Evolutionary conservation across 495 filamentous ascomycete genomes (phyloP), one percentile per base, ranked within the genome.

Genomic region (Aspergillus affinis): DNA sequence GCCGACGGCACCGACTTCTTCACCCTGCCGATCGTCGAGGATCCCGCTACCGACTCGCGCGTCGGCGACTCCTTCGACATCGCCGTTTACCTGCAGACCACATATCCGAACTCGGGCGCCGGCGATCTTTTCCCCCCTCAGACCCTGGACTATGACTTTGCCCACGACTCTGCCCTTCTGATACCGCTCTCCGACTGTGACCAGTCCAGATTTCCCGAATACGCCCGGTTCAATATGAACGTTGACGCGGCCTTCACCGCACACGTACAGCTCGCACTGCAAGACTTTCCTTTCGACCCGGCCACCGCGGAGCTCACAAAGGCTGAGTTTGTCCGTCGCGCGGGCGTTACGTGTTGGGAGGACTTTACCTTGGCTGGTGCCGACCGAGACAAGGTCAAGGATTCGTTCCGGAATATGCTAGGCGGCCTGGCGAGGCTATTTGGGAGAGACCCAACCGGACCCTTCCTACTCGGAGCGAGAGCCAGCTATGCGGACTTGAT

Each of bases 41-140:
- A 88, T 65, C 61, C 73, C 4, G 13, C 56, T n/a, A 82, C 81
- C 1, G 58, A 59, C 49, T 54, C 62, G 0, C 20, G 66, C 1
- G 30, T 88, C n/a, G 83, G 86, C 52, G 83, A 88, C 74, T 83
- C 85, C 6, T 84, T 87, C 71, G 82, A 87, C 48, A 86, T 88
- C 61, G 82, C 86, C 36, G 61, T 77, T 45, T 78, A 88, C 70
- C 69, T 88, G 10, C 71, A 88, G 29, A 64, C 74, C 26, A 78
- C 60, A 15, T 84, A 81, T 61, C 72, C 75, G 0, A 69, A 78
- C 23, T 60, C 77, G 19, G 65, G 74, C 10, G 66, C 68, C 15
- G 68, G 64, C 2, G 62, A 75, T 58, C 71, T 82, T 8, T 77
- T 81, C 67, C 77, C 77, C 3, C 54, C 64, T 0, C 75, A 76